Conservation (phyloP, 2,329 filamentous ascomycete species). For the Boeremia exigua region DNA sequence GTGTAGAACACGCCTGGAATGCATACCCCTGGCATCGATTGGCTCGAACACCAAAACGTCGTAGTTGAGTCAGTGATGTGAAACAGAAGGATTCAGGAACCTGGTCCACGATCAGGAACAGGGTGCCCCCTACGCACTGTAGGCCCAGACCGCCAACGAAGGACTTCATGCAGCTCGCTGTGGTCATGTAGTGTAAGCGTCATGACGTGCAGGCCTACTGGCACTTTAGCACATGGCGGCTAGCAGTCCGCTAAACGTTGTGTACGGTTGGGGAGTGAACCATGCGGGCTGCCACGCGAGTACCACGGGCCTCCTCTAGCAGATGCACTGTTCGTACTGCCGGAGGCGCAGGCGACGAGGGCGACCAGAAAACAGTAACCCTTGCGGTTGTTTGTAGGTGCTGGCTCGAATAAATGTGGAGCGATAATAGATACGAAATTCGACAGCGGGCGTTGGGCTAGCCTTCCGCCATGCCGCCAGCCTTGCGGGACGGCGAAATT, state of each 20-base stretch:
- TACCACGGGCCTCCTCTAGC: no score
- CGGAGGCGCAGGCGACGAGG: conserved; percentile 5
- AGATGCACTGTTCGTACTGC: background rate
- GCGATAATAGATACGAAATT: conserved; percentile 8
- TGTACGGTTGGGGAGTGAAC: background rate
- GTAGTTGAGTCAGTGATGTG: conserved; percentile 12
- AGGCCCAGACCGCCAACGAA: background rate
- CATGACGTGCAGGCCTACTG: background rate
- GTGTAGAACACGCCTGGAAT: conserved; percentile 15
- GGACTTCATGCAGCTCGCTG: conserved; percentile 12
- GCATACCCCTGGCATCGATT: conserved; percentile 9
- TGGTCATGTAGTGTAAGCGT: conserved; percentile 1
- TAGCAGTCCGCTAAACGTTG: no score
- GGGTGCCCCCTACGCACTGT: background rate
- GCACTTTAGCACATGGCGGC: background rate
- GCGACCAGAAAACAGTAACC: conserved; percentile 12
- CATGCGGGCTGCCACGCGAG: no score
- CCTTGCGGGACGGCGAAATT: conserved; percentile 16
- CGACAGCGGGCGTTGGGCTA: conserved; percentile 13
- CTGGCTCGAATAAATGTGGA: conserved; percentile 8
- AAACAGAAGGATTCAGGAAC: conserved; percentile 8
- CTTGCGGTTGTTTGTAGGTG: conserved; percentile 4
- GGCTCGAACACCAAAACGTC: background rate
- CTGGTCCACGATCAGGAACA: conserved; percentile 7
- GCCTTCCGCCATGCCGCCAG: conserved; percentile 9